Evolutionary conservation across 345 rosid species (phyloP), one percentile per base, ranked within the genome.

Genomic region (Eucalyptus coolabah): DNA sequence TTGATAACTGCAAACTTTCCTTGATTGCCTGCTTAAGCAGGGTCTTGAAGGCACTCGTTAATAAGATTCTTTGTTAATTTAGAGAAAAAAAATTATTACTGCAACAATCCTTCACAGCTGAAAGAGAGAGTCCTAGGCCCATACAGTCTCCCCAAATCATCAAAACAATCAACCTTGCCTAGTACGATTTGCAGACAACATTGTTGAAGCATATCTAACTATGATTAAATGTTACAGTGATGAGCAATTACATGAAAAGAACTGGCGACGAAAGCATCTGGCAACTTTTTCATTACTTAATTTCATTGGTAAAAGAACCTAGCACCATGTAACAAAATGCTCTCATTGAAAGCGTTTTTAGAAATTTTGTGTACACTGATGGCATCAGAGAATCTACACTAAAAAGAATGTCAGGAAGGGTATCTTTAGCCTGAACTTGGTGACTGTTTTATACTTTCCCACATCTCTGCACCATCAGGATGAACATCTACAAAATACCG

Each of bases 381-480:
- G 9, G 82, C 82, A 72, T 72, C 82, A 72, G 45, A 72, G 82
- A 40, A 77, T 77, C 83, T 21, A 40, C 47, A 40, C 83, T 77
- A 37, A 40, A 77, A 77, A 37, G 47, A 77, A 77, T 77, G 83
- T 77, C 83, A 40, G 83, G 47, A 77, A 77, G 83, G 45, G 28
- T 77, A 77, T 37, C 83, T 77, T 40, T 77, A 37, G 83, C 15
- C 47, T 11, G 47, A 77, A 40, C 40, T 88, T 81, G 92, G 88
- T 21, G 60, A 88, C 26, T 86, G 93, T 91, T 91, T 93, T 94
- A 96, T 88, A 93, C 92, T 95, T 93, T 92, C 91, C 99, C 99
- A 96, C 89, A 90, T 88, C n/a, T 93, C 92, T 81, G 95, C 95
- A 89, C 96, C 99, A 90, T 96, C 95, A 89, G 98, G 98, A 89